These are phyloP conservation scores for Gossypium schwendimanii DNA, from an alignment of 441 rosid genomes.

Conservation along the genomic window DNA sequence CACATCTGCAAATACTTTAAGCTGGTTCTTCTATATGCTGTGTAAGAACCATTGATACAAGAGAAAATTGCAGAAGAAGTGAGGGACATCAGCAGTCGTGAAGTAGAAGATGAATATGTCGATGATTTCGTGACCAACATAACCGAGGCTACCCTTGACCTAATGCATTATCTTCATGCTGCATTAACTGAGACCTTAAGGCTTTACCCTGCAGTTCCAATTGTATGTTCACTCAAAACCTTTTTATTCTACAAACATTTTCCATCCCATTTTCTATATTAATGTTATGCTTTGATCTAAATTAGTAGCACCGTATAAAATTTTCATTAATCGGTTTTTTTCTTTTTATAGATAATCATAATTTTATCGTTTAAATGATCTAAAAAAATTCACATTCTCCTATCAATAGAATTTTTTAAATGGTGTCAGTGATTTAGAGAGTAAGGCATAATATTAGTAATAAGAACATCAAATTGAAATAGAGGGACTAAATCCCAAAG, in stretches of 20 bases:
- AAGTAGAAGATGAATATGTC: constrained; percentile 14
- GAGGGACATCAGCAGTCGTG: constrained; percentile 23
- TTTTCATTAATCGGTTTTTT: no score
- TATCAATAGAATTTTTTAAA: no score
- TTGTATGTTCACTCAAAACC: constrained; percentile 27
- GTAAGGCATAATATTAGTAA: no score
- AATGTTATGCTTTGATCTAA: no score
- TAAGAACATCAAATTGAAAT: no score
- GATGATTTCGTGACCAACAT: constrained; percentile 39
- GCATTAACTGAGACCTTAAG: constrained; percentile 72
- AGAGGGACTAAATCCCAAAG: no score
- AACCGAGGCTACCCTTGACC: constrained; percentile 47
- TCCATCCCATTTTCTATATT: not conserved
- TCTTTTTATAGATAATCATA: no score
- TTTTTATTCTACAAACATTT: not conserved
- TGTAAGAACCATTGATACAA: constrained; percentile 61
- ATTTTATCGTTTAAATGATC: no score
- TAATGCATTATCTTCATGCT: constrained; percentile 79
- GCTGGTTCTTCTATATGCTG: constrained; percentile 73
- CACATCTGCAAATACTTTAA: constrained; percentile 52
- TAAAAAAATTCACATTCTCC: no score
- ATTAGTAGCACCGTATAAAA: no score
- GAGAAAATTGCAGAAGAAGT: constrained; percentile 57
- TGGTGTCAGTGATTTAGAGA: no score
- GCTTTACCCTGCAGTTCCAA: constrained; percentile 65